Percentiles rank a stretch among this genome's conserved stretches.
These are phyloP conservation scores for Aspergillus ostianus DNA, from an alignment of 495 filamentous ascomycete species.

Conservation along the genomic window DNA sequence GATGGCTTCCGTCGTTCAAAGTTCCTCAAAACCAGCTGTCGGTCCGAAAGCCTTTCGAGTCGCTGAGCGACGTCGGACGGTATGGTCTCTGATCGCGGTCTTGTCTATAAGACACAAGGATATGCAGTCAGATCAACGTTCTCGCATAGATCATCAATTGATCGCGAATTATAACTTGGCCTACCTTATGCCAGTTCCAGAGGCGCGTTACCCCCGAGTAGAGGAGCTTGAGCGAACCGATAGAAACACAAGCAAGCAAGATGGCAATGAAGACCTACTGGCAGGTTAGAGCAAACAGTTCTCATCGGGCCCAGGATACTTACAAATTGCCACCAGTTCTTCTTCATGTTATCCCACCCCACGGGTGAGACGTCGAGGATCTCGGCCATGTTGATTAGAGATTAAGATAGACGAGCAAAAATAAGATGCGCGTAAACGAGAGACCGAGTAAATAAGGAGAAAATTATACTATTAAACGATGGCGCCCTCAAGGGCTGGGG, in stretches of 20 bases:
- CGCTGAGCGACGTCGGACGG: conserved; percentile 26
- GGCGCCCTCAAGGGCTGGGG: conserved; percentile 8
- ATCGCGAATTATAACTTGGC: background rate
- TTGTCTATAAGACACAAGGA: conserved; percentile 21
- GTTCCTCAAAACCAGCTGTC: conserved; percentile 23
- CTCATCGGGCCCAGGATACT: conserved; percentile 9
- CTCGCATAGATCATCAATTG: background rate
- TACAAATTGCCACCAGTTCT: conserved; percentile 47
- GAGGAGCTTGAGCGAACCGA: conserved; percentile 32
- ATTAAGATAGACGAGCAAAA: conserved; percentile 12
- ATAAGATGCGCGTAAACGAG: conserved; percentile 11
- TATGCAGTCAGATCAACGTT: conserved; percentile 5
- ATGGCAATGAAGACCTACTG: conserved; percentile 39
- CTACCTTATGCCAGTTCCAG: conserved; percentile 36
- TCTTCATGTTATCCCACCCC: conserved; percentile 37
- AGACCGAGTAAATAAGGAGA: conserved; percentile 7
- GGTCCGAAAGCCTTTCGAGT: conserved; percentile 28
- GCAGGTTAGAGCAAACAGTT: conserved; percentile 15
- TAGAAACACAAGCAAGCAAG: conserved; percentile 31
- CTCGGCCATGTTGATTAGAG: conserved; percentile 29
- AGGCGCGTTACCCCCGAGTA: conserved; percentile 24
- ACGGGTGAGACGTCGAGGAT: conserved; percentile 36
- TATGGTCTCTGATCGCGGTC: conserved; percentile 28
- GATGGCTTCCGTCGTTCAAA: conserved; percentile 31
- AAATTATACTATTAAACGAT: conserved; percentile 1